These are phyloP conservation scores for Candida wancherniae DNA, from an alignment of 805 yeast species.

Conservation along the genomic window DNA sequence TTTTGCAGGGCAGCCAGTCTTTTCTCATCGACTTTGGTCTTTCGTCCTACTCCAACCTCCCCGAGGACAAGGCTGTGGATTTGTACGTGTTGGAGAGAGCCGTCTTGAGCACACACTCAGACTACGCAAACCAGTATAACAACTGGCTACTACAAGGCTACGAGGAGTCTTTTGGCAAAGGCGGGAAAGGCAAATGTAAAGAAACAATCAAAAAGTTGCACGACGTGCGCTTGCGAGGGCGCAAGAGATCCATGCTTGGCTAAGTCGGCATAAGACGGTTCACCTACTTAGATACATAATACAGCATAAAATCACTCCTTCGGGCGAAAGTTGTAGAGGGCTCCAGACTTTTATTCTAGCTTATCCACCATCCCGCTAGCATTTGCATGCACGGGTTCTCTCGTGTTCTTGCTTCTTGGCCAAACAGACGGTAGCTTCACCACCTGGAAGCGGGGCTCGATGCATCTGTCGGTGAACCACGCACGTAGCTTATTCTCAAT, in stretches of 20 bases:
- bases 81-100: slow-evolving; percentile 92
- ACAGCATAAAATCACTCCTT: too few relatives aligned
- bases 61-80: slow-evolving; percentile 97
- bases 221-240: slow-evolving; percentile 85
- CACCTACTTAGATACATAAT: background rate
- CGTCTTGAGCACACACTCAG: slow-evolving; percentile 83
- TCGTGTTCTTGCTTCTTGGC: slow-evolving; percentile 51
- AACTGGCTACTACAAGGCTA: slow-evolving; percentile 74
- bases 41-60: slow-evolving; percentile 65
- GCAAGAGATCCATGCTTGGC: slow-evolving; percentile 94
- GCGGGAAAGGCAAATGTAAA: slow-evolving; percentile 36
- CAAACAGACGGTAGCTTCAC: slow-evolving; percentile 81
- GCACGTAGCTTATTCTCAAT: slow-evolving; percentile 77
- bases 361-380: slow-evolving; percentile 19
- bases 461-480: slow-evolving; percentile 91
- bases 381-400: slow-evolving; percentile 25
- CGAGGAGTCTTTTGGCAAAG: slow-evolving; percentile 22
- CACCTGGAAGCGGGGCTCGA: slow-evolving; percentile 88
- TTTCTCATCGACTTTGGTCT: slow-evolving; percentile 88
- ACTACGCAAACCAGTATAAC: slow-evolving; percentile 57
- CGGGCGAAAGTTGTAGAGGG: too few relatives aligned
- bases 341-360: slow-evolving; percentile 13
- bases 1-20: slow-evolving; percentile 46
- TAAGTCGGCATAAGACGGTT: slow-evolving; percentile 6
- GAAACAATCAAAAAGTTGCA: slow-evolving; percentile 65